Conservation (phyloP, 768 basidiomycete genomes). For the Vararia minispora region DNA sequence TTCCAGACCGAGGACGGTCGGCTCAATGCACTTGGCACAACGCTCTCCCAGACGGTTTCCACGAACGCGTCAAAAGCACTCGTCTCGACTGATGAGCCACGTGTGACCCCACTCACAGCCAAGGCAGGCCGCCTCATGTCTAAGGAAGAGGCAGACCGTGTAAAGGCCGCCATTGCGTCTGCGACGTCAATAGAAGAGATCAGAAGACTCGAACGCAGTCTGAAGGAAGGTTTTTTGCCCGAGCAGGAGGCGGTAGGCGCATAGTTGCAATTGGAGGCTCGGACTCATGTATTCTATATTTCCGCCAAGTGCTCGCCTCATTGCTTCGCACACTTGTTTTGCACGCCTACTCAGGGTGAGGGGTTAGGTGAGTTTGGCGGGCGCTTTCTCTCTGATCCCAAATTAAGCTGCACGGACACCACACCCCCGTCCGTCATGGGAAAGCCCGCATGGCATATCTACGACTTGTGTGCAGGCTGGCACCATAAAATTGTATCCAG, state of each 20-base stretch:
- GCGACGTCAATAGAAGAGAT: slow-evolving; percentile 91
- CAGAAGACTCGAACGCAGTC: slow-evolving; percentile 66
- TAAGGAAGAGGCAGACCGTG: slow-evolving; percentile 81
- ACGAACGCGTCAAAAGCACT: slow-evolving; percentile 49
- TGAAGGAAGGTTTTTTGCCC: slow-evolving; percentile 79
- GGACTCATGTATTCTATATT: slow-evolving; percentile 26
- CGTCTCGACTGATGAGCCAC: slow-evolving; percentile 73
- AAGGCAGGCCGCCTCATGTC: slow-evolving; percentile 85
- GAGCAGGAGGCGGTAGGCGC: slow-evolving; percentile 69
- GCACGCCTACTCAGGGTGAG: too few relatives aligned
- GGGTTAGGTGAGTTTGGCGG: too few relatives aligned
- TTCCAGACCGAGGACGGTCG: slow-evolving; percentile 76
- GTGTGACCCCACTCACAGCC: slow-evolving; percentile 36
- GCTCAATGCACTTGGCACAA: slow-evolving; percentile 70
- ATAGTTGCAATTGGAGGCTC: slow-evolving; percentile 32
- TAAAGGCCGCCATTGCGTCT: slow-evolving; percentile 78
- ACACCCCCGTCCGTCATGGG: too few relatives aligned
- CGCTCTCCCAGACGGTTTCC: slow-evolving; percentile 63
- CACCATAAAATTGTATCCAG: too few relatives aligned
- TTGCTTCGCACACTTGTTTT: too few relatives aligned
- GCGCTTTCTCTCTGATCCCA: too few relatives aligned
- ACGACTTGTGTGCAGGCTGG: too few relatives aligned
- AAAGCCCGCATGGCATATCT: too few relatives aligned
- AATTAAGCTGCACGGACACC: too few relatives aligned
- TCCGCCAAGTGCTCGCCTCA: slow-evolving; percentile 13